Percentiles rank a stretch among this genome's conserved stretches.
phyloP scores from a whole-genome alignment of 192 early-diverging fungal species.

The Fimicolochytrium jonesii region DNA sequence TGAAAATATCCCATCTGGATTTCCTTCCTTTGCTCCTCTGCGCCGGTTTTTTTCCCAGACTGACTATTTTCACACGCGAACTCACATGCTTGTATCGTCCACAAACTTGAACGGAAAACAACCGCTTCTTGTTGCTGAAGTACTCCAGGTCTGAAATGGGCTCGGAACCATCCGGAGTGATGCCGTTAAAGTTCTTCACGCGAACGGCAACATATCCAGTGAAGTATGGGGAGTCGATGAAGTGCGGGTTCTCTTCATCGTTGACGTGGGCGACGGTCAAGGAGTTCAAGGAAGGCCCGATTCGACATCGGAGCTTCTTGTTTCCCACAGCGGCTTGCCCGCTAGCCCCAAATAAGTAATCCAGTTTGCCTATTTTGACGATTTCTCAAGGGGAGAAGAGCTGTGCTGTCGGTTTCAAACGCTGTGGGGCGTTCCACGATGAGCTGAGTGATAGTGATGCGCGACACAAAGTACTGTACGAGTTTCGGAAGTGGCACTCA shows the following conservation, averaged over 20 bases:
- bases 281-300: slow-evolving; percentile 40
- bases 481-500: no score
- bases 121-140: slow-evolving; percentile 56
- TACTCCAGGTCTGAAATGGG: slow-evolving; percentile 38
- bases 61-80: slow-evolving; percentile 1
- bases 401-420: no score
- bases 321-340: slow-evolving; percentile 25
- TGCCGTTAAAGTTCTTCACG: slow-evolving; percentile 61
- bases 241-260: slow-evolving; percentile 57
- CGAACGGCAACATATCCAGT: slow-evolving; percentile 63
- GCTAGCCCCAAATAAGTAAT: slow-evolving; percentile 40
- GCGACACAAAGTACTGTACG: no score
- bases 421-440: no score
- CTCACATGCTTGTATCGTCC: slow-evolving; percentile 67
- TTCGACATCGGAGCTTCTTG: slow-evolving; percentile 39
- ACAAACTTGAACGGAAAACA: slow-evolving; percentile 68
- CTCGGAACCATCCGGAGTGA: slow-evolving; percentile 35
- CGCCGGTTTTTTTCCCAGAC: no score
- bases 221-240: slow-evolving; percentile 62
- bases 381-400: no score
- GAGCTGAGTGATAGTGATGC: no score
- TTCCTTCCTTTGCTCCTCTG: no score
- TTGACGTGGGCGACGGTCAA: slow-evolving; percentile 49
- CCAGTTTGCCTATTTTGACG: no score
- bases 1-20: no score